Base-by-base conservation (phyloP, 2,329 filamentous ascomycete genomes). In the Sclerotinia trifoliorum region DNA sequence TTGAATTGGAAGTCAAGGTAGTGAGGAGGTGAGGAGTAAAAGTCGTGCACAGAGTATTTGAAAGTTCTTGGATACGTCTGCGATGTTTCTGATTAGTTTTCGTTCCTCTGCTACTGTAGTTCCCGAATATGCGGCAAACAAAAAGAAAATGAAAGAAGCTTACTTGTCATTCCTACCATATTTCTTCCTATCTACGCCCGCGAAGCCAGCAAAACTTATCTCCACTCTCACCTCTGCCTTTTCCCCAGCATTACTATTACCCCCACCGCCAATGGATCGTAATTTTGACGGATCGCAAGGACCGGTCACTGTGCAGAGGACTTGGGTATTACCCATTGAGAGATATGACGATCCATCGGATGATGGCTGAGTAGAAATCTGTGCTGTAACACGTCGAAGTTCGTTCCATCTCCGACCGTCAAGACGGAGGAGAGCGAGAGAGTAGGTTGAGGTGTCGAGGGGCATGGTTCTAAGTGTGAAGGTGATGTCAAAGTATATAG, bases 351-450 rank as follows among this genome's bases (percentile, higher is more conserved):
- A 96, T 48, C 95, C 95, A 75, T 98, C 95, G 67, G 94, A 93
- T 62, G 94, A 90, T 70, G 94, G 90, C 80, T 97, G 95, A 1
- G 93, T 97, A 71, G 90, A 91, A 77, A 99, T 93, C 80, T 96
- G 92, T 60, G 91, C 94, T 77, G 93, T 88, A 63, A 97, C 86
- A 10, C 92, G 89, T 39, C 95, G 93, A 51, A 99, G 87, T 80
- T 99, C 95, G 82, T 99, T 98, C 95, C 95, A 99, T 75, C 95
- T 89, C 70, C 95, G 89, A 70, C 91, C 91, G 77, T 91, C 94
- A 73, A 92, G 88, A 77, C 91, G 90, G 71, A 94, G 85, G 66
- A 95, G 90, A 71, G 93, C 93, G 71, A 97, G 87, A 62, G 88
- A 88, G 83, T 97, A 98, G 64, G 92, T 93, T 17, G 92, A 94